phyloP scores from a whole-genome alignment of 2,329 filamentous ascomycete genomes.

The Aspergillus sp. region DNA sequence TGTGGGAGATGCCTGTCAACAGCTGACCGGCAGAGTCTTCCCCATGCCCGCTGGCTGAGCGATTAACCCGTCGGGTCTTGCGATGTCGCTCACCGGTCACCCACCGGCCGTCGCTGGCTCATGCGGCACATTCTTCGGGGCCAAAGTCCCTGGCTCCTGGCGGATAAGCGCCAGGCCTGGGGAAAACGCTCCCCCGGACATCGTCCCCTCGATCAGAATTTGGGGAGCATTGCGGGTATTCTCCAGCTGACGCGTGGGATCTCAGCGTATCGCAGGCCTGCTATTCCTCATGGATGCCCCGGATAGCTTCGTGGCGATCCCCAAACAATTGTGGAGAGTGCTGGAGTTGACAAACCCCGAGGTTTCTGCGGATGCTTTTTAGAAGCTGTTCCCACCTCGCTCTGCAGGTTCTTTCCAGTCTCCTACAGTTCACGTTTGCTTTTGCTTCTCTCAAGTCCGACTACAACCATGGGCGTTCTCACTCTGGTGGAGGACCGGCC shows the following conservation, averaged over 20 bases:
- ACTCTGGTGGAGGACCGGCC: conserved; percentile 48
- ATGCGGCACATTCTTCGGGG: conserved; percentile 27
- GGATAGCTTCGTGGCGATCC: conserved; percentile 24
- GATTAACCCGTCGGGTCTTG: not conserved
- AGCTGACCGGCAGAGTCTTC: conserved; percentile 14
- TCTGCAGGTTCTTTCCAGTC: not conserved
- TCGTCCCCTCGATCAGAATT: not conserved
- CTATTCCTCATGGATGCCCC: conserved; percentile 27
- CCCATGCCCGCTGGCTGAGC: conserved; percentile 2
- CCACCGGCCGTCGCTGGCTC: not conserved
- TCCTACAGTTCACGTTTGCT: not conserved
- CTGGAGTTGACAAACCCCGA: conserved; percentile 20
- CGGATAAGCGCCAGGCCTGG: conserved; percentile 19
- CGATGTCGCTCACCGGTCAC: not conserved
- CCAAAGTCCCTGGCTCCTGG: conserved; percentile 9
- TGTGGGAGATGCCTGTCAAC: not conserved
- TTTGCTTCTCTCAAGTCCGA: not conserved
- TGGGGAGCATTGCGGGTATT: not conserved
- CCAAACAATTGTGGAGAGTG: conserved; percentile 26
- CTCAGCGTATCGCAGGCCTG: conserved; percentile 19
- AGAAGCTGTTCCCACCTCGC: conserved; percentile 14
- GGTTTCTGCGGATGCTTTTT: conserved; percentile 11
- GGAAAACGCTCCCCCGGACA: conserved; percentile 35
- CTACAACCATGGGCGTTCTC: conserved; percentile 34
- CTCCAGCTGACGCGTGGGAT: conserved; percentile 4